A percentile compares a stretch with the other conserved stretches of the same genome.
phyloP scores from a whole-genome alignment of 176 grass and related monocot species.

The Stipa capillata region DNA sequence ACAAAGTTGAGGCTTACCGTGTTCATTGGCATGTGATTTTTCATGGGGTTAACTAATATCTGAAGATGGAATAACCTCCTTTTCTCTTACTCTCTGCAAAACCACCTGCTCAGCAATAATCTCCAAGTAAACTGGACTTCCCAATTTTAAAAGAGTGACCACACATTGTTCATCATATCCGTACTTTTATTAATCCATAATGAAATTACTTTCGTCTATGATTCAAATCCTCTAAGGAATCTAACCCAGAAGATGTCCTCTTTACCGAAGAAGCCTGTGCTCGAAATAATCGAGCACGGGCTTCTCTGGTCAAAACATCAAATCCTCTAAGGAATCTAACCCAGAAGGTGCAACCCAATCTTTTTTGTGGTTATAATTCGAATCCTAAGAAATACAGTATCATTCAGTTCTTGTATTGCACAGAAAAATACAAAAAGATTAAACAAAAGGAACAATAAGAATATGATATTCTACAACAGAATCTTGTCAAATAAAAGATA shows the following conservation, averaged over 20 bases:
- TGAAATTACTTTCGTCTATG: not conserved
- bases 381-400: not conserved
- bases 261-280: too few relatives aligned
- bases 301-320: too few relatives aligned
- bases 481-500: not conserved
- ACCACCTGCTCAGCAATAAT: not conserved
- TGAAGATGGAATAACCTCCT: not conserved
- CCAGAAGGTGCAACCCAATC: not conserved
- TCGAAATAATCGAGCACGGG: too few relatives aligned
- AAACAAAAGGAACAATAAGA: not conserved
- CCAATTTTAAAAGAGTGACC: not conserved
- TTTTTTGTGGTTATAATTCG: not conserved
- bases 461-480: not conserved
- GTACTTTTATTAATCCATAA: not conserved
- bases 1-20: conserved; percentile 14
- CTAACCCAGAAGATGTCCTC: not conserved
- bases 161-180: not conserved
- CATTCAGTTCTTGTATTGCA: not conserved
- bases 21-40: not conserved
- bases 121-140: not conserved
- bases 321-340: not conserved
- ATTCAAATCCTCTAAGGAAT: not conserved
- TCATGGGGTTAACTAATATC: not conserved
- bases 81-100: not conserved
- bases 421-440: not conserved